Percentiles rank a stretch among this genome's conserved stretches.
Evolutionary conservation across 2,329 filamentous ascomycete genomes (phyloP).

Genomic region (Fusarium sp.): DNA sequence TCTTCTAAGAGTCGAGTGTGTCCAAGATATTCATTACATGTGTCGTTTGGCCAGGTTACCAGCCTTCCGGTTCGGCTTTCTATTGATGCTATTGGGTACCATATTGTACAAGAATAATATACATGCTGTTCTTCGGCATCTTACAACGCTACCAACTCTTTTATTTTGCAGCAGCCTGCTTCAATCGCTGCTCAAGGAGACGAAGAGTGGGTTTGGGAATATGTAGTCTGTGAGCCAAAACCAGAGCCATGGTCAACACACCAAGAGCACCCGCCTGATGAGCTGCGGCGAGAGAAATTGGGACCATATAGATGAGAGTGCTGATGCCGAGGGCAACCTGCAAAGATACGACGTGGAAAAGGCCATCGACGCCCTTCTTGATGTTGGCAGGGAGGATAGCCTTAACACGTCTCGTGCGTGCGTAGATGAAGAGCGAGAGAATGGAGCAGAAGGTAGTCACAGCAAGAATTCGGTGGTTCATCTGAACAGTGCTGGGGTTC

Average conservation of each 20-base stretch:
- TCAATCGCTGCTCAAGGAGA: constrained; percentile 63
- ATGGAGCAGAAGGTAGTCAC: constrained; percentile 87
- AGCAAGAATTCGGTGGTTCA: constrained; percentile 93
- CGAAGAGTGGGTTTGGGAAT: constrained; percentile 72
- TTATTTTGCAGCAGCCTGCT: constrained; percentile 39
- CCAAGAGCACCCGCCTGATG: constrained; percentile 93
- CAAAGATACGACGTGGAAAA: constrained; percentile 82
- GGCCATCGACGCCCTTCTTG: constrained; percentile 74
- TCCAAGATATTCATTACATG: constrained; percentile 10
- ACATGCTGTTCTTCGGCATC: constrained; percentile 25
- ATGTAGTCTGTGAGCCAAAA: constrained; percentile 81
- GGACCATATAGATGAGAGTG: constrained; percentile 93
- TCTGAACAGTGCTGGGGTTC: constrained; percentile 93
- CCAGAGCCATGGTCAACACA: constrained; percentile 80
- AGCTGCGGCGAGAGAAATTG: constrained; percentile 83
- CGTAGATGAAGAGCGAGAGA: constrained; percentile 81
- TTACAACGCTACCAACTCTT: constrained; percentile 23
- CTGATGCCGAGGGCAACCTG: constrained; percentile 89
- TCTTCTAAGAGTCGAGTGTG: constrained; percentile 30
- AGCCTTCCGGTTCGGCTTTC: constrained; percentile 14
- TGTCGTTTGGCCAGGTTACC: constrained; percentile 5
- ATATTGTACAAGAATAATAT: constrained; percentile 40
- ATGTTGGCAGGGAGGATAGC: constrained; percentile 69
- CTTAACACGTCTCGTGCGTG: constrained; percentile 68
- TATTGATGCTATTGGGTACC: constrained; percentile 29